Conservation (phyloP, 768 basidiomycete genomes). For the Amanita thiersii region DNA sequence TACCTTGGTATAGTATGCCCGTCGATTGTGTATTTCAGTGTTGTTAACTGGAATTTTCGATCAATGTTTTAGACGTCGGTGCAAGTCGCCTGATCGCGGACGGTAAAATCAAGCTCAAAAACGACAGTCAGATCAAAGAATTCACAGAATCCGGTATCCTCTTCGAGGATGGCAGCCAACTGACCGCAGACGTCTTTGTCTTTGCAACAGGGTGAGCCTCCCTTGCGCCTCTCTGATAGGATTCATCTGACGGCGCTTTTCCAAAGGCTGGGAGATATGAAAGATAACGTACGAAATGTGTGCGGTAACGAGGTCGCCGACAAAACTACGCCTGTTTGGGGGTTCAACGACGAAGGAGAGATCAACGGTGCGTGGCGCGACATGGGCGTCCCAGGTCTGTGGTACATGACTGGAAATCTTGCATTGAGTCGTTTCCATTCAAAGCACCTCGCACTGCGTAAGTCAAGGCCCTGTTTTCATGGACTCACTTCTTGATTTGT, state of each 20-base stretch:
- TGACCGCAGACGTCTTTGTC: conserved; percentile 39
- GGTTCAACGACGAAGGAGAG: no score
- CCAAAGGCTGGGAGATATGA: no score
- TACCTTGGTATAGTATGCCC: conserved; percentile 30
- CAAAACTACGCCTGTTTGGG: no score
- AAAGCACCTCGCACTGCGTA: conserved; percentile 54
- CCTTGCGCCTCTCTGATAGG: no score
- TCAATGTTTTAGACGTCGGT: conserved; percentile 33
- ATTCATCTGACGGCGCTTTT: no score
- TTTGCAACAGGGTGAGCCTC: conserved; percentile 42
- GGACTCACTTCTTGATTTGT: no score
- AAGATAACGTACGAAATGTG: no score
- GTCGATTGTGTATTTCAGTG: background rate
- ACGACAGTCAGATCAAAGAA: conserved; percentile 33
- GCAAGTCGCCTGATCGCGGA: conserved; percentile 49
- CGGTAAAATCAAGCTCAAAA: conserved; percentile 63
- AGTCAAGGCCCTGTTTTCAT: no score
- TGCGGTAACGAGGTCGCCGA: no score
- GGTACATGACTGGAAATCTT: conserved; percentile 45
- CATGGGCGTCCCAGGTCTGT: no score
- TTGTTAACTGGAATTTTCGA: background rate
- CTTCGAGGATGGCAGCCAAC: conserved; percentile 37
- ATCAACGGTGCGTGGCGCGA: no score
- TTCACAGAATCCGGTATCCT: conserved; percentile 32
- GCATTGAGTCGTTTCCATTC: conserved; percentile 52